A percentile compares a stretch with the other conserved stretches of the same genome.
Evolutionary conservation across 352 stramenopile species (phyloP).

Genomic region (Phytopythium vexans): DNA sequence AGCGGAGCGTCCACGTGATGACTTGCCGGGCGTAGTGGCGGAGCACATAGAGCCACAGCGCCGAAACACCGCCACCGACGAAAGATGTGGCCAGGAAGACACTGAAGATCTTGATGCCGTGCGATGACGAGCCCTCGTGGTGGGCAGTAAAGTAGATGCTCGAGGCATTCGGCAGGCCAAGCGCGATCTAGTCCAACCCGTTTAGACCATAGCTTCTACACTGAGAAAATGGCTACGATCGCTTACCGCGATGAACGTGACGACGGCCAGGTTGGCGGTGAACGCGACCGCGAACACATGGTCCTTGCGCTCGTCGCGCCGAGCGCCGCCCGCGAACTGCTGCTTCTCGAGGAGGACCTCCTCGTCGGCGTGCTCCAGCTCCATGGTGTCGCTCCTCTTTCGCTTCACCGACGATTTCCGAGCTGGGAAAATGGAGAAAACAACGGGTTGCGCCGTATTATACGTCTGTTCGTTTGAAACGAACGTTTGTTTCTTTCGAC

Average conservation of each 20-base stretch:
- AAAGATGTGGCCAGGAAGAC: slow-evolving; percentile 65
- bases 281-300: slow-evolving; percentile 64
- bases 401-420: slow-evolving; percentile 9
- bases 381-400: slow-evolving; percentile 23
- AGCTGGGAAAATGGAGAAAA: too few species aligned
- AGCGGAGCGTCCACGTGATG: slow-evolving; percentile 68
- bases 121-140: slow-evolving; percentile 47
- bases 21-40: slow-evolving; percentile 67
- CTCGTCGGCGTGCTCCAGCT: slow-evolving; percentile 59
- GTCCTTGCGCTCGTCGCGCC: slow-evolving; percentile 62
- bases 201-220: background rate
- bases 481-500: background rate
- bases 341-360: slow-evolving; percentile 63
- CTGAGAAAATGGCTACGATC: background rate
- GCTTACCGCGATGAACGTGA: slow-evolving; percentile 60
- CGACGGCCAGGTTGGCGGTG: slow-evolving; percentile 46
- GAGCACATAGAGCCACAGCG: slow-evolving; percentile 73
- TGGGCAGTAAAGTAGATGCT: slow-evolving; percentile 83
- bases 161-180: slow-evolving; percentile 69
- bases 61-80: slow-evolving; percentile 63
- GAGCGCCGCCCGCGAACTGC: slow-evolving; percentile 12
- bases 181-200: slow-evolving; percentile 39
- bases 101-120: slow-evolving; percentile 70
- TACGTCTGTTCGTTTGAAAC: too few species aligned
- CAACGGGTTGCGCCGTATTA: too few species aligned